Conservation (phyloP, 1,139 yeast species). For the Pichia terricola region DNA sequence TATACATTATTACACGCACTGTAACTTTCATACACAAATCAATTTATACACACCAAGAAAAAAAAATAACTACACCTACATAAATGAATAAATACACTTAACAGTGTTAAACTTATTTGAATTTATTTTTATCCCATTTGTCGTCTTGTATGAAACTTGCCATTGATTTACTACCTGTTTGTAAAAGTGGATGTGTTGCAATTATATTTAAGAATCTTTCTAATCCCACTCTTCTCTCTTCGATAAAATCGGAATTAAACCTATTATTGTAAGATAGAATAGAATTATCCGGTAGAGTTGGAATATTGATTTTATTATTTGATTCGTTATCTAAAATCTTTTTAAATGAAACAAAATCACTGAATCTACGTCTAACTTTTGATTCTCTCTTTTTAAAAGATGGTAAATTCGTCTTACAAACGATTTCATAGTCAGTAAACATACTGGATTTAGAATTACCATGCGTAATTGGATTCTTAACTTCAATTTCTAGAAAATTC, state of each 20-base stretch:
- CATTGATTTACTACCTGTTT: slow-evolving; percentile 78
- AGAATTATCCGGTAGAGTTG: slow-evolving; percentile 83
- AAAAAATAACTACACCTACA: too few species aligned
- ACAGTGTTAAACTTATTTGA: too few species aligned
- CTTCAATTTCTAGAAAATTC: slow-evolving; percentile 87
- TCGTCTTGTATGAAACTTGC: slow-evolving; percentile 86
- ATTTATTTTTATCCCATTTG: slow-evolving; percentile 40
- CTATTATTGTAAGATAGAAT: slow-evolving; percentile 50
- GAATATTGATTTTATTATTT: slow-evolving; percentile 57
- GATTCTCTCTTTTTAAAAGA: slow-evolving; percentile 63
- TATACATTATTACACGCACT: too few species aligned
- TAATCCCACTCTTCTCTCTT: slow-evolving; percentile 72
- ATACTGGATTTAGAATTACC: slow-evolving; percentile 45
- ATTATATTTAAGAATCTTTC: slow-evolving; percentile 73
- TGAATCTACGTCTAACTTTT: slow-evolving; percentile 74
- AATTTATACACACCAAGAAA: too few species aligned
- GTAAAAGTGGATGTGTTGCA: slow-evolving; percentile 89
- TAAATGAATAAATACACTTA: too few species aligned
- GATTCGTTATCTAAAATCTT: slow-evolving; percentile 46
- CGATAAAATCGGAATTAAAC: slow-evolving; percentile 77
- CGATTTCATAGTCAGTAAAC: slow-evolving; percentile 85
- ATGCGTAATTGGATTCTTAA: slow-evolving; percentile 71
- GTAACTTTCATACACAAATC: too few species aligned
- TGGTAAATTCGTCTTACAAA: slow-evolving; percentile 82
- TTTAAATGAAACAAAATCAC: slow-evolving; percentile 79